These are phyloP conservation scores for Fusarium subtropicale DNA, from an alignment of 2,329 filamentous ascomycete species.

Conservation along the genomic window DNA sequence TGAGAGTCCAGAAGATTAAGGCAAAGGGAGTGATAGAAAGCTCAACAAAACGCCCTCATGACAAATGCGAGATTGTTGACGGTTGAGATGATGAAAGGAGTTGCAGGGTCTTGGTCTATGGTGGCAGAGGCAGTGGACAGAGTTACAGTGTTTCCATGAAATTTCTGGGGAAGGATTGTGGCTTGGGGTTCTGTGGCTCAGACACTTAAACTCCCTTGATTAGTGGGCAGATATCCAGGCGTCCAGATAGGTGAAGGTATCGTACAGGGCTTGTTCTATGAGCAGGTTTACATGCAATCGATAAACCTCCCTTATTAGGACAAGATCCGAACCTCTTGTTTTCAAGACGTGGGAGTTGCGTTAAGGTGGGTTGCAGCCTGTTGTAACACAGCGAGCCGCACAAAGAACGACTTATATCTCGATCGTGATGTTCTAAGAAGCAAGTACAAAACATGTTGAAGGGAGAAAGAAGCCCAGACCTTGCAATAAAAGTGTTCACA, in stretches of 20 bases:
- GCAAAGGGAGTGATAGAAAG: not conserved
- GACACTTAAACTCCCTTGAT: slow-evolving; percentile 14
- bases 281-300: not conserved
- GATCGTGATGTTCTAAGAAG: not conserved
- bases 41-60: slow-evolving; percentile 37
- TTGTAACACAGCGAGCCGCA: not conserved
- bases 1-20: slow-evolving; percentile 9
- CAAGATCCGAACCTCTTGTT: not conserved
- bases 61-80: slow-evolving; percentile 16
- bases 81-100: slow-evolving; percentile 37
- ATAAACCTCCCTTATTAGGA: not conserved
- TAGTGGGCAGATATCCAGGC: not conserved
- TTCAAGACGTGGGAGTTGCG: no score
- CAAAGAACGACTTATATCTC: not conserved
- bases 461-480: not conserved
- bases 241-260: not conserved
- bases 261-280: not conserved
- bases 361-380: not conserved
- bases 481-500: not conserved
- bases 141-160: slow-evolving; percentile 31
- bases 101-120: slow-evolving; percentile 33
- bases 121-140: slow-evolving; percentile 33
- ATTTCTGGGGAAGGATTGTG: slow-evolving; percentile 37
- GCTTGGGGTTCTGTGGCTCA: slow-evolving; percentile 29
- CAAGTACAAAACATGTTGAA: not conserved